phyloP scores from a whole-genome alignment of 164 flowering plant species.

The Magnolia officinalis region DNA sequence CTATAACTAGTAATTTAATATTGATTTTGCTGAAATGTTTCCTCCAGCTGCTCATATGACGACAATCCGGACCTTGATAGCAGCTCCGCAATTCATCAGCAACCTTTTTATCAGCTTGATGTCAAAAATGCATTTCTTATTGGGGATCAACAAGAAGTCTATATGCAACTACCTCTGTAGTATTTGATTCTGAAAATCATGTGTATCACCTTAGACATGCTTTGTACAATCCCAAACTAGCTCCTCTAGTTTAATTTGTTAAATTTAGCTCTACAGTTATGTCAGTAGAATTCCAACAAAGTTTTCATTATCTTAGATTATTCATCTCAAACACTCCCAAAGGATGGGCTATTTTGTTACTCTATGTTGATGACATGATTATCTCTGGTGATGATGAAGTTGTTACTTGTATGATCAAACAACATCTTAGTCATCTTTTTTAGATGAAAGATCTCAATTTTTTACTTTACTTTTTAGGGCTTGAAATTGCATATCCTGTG shows the following conservation, averaged over 20 bases:
- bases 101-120: neutral
- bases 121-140: conserved; percentile 4
- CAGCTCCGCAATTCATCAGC: neutral
- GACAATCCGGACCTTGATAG: neutral
- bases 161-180: neutral
- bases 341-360: neutral
- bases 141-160: neutral
- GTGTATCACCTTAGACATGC: neutral
- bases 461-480: neutral
- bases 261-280: neutral
- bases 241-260: neutral
- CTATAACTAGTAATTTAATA: neutral
- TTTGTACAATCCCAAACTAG: neutral
- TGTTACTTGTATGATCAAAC: neutral
- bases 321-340: neutral
- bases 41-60: neutral
- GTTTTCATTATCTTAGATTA: neutral
- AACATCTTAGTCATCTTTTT: neutral
- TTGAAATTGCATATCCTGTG: neutral
- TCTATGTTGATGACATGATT: conserved; percentile 4
- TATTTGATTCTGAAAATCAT: too few species aligned
- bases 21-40: neutral
- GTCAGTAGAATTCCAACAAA: neutral
- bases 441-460: neutral
- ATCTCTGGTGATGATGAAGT: neutral